A percentile compares a stretch with the other conserved stretches of the same genome.
Conservation (phyloP, 192 early-diverging fungal species). For the Linnemannia exigua region DNA sequence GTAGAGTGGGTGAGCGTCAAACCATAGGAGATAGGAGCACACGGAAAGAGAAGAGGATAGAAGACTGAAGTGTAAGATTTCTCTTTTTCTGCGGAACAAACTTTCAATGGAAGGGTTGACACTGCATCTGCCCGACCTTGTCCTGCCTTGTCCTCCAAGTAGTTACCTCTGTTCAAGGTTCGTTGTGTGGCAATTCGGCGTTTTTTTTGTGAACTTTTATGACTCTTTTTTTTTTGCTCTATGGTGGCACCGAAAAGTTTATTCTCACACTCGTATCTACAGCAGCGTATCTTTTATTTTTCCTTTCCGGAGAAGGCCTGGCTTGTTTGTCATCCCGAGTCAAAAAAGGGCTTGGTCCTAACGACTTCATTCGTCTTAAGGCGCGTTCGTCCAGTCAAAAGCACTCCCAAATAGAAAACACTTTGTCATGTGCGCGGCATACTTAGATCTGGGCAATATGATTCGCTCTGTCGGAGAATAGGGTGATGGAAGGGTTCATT, state of each 20-base stretch:
- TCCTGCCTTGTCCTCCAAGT: not conserved
- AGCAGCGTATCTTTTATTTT: not conserved
- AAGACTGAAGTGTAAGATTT: not conserved
- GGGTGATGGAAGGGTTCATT: too few species aligned
- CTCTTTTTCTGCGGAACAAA: not conserved
- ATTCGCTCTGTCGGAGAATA: too few species aligned
- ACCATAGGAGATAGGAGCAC: not conserved
- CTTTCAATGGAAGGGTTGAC: not conserved
- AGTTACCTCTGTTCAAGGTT: not conserved
- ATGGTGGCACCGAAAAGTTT: not conserved
- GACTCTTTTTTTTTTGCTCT: not conserved
- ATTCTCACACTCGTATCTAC: not conserved
- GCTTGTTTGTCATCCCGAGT: not conserved
- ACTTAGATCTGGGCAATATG: too few species aligned
- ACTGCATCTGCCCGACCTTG: not conserved
- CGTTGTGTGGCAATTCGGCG: conserved; percentile 18
- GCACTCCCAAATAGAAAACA: too few species aligned
- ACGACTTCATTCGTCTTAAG: not conserved
- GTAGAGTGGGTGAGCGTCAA: too few species aligned
- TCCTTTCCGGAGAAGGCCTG: not conserved
- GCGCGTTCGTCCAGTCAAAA: not conserved
- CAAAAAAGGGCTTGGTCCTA: not conserved
- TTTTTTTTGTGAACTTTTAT: conserved; percentile 13
- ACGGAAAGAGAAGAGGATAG: not conserved
- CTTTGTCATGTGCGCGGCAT: not conserved